Evolutionary conservation across 805 yeast genomes (phyloP), one percentile per base, ranked within the genome.

Genomic region (Ogataea trehaloabstinens): DNA sequence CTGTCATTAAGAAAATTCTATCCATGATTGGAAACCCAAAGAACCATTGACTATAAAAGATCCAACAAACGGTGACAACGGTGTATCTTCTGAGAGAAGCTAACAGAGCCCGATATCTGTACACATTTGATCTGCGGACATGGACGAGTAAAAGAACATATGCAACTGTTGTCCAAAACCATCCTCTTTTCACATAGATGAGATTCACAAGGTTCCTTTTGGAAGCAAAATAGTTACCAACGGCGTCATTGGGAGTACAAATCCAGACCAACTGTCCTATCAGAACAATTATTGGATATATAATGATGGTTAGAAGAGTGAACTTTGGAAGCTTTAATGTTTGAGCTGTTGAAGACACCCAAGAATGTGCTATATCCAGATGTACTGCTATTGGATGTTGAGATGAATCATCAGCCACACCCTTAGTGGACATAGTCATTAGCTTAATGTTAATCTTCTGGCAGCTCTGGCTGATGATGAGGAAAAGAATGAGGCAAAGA

Each of bases 1-100:
- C 99, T 0, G 96, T 87, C 39, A 63, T 61, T 1, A 82, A 46
- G 52, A 91, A 91, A 1, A 91, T 69, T 29, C 81, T 66, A 62
- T 91, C 99, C 96, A 93, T 91, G 2, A 91, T 57, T 0, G 98
- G 96, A 42, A 75, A 63, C 1, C 93, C 95, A 57, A 81, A 78
- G 55, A 75, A 78, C 93, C 89, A 87, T 60, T 89, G 98, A 4
- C 96, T 82, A 60, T 85, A 90, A 12, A 85, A 50, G 17, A 74
- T 54, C 98, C 98, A 93, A 86, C 95, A 85, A 0, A 66, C 13
- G 0, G 96, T 85, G 15, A 81, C 75, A 4, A 74, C 41, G 0
- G 51, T 49, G 54, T 77, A 87, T 24, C 85, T 59, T 16, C 63
- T 41, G 1, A 64, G 22, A 7, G 58, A 49, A 5, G 35, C 21